Conservation (phyloP, 192 early-diverging fungal species). For the Chytriomyces sp. region DNA sequence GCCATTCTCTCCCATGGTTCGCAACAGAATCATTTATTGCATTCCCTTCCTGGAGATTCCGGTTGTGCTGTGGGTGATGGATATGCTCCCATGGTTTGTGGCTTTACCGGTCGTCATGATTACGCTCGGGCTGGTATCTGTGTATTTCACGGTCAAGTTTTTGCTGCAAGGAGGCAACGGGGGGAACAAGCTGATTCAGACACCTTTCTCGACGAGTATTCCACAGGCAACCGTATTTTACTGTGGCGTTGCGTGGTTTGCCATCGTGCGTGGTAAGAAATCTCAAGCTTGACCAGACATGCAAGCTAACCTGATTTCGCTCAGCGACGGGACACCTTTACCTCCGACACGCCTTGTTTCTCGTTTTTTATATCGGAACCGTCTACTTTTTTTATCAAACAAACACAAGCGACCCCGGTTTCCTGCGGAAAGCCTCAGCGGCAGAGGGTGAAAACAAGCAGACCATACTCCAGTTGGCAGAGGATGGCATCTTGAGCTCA, state of each 20-base stretch:
- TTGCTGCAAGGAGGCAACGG: conserved; percentile 53
- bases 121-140: conserved; percentile 49
- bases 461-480: conserved; percentile 67
- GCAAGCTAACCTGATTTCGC: neutral
- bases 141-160: conserved; percentile 61
- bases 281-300: conserved; percentile 1
- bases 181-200: conserved; percentile 54
- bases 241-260: conserved; percentile 66
- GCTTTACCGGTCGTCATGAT: conserved; percentile 67
- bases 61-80: conserved; percentile 58
- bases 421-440: conserved; percentile 56
- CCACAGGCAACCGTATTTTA: conserved; percentile 86
- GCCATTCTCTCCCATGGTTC: conserved; percentile 47
- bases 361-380: conserved; percentile 58
- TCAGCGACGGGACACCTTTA: conserved; percentile 65
- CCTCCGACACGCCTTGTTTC: conserved; percentile 68
- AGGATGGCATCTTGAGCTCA: conserved; percentile 66
- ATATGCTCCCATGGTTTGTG: conserved; percentile 75
- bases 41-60: conserved; percentile 71
- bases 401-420: conserved; percentile 78
- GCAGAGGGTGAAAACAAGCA: conserved; percentile 41
- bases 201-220: conserved; percentile 83
- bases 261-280: conserved; percentile 68
- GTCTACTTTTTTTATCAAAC: conserved; percentile 80
- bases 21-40: conserved; percentile 67